Percentiles rank a stretch among this genome's conserved stretches.
These are phyloP conservation scores for Tuber borchii DNA, from an alignment of 495 filamentous ascomycete genomes.

Conservation along the genomic window DNA sequence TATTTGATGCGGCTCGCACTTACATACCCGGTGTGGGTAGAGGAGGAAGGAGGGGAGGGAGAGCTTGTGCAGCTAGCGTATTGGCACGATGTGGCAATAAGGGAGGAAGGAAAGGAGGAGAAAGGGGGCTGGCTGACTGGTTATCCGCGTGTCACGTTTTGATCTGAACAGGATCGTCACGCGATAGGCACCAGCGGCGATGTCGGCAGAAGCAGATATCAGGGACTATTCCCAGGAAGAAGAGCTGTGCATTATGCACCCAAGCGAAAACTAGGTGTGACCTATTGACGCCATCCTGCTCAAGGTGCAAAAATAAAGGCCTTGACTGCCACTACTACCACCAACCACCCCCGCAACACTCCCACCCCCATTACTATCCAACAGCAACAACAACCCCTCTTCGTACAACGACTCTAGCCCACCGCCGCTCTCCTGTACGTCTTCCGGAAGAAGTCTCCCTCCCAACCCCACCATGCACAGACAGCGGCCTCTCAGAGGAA, in stretches of 20 bases:
- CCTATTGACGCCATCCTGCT: constrained; percentile 30
- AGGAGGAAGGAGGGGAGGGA: neutral
- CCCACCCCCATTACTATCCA: constrained; percentile 4
- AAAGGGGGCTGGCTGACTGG: neutral
- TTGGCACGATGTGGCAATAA: neutral
- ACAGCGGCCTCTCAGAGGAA: constrained; percentile 20
- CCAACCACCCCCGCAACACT: constrained; percentile 7
- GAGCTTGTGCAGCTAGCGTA: neutral
- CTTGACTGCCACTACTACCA: constrained; percentile 34
- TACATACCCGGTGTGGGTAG: neutral
- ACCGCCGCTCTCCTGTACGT: constrained; percentile 1
- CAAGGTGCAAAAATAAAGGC: constrained; percentile 34
- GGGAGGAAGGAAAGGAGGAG: neutral
- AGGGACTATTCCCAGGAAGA: constrained; percentile 37
- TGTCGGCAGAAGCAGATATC: constrained; percentile 38
- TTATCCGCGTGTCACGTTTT: neutral
- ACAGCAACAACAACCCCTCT: neutral
- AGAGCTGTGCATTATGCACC: constrained; percentile 37
- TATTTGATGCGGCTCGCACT: neutral
- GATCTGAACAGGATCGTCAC: constrained; percentile 30
- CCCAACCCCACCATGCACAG: constrained; percentile 27
- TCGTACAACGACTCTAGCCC: neutral
- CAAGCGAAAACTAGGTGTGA: constrained; percentile 39
- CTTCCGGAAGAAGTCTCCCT: constrained; percentile 14
- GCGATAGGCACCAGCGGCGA: constrained; percentile 35